Base-by-base conservation (phyloP, 1,284 basidiomycete genomes). In the Hemileia vastatrix region DNA sequence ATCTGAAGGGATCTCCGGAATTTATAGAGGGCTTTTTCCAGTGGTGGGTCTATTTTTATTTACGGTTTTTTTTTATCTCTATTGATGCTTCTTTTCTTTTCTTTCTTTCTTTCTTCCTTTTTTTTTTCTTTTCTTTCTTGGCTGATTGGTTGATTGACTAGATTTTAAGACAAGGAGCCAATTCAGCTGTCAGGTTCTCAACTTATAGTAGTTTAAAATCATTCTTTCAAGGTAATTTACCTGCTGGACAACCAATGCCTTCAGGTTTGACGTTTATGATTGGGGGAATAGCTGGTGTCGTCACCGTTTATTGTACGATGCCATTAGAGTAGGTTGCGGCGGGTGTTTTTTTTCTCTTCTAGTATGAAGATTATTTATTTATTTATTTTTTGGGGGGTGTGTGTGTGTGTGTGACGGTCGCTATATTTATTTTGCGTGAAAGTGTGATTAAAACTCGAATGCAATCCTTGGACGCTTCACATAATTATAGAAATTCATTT, bases 121-220 rank as follows among this genome's bases (percentile, higher is more conserved):
- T 23, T 48, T 45, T 31, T 8, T 47, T 54, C 40, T n/a, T 49
- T 13, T 8, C 62, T 62, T 32, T 23, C 3, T 67, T 21, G 32
- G 60, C 36, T 64, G 18, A 13, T 53, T 40, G 54, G 57, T 24
- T 52, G 32, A 27, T 52, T 40, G 11, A 1, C 0, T 70, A 92
- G 90, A 90, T 95, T 85, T 87, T 96, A 82, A 85, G 93, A 44
- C 94, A 98, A 83, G 92, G 92, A 19, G 92, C 92, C 40, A 97
- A 97, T 76, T 95, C 91, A 6, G 91, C 93, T 11, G 85, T 98
- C 33, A 83, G 94, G n/a, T 97, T 97, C 78, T 93, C 92, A 52
- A 92, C 90, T 0, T 96, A 96, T 77, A 85, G 87, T 5, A 92
- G 89, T 0, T 80, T 97, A 67, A 95, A 95, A 77, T 83, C 69